phyloP scores from a whole-genome alignment of 495 filamentous ascomycete genomes.

The Poronia punctata region DNA sequence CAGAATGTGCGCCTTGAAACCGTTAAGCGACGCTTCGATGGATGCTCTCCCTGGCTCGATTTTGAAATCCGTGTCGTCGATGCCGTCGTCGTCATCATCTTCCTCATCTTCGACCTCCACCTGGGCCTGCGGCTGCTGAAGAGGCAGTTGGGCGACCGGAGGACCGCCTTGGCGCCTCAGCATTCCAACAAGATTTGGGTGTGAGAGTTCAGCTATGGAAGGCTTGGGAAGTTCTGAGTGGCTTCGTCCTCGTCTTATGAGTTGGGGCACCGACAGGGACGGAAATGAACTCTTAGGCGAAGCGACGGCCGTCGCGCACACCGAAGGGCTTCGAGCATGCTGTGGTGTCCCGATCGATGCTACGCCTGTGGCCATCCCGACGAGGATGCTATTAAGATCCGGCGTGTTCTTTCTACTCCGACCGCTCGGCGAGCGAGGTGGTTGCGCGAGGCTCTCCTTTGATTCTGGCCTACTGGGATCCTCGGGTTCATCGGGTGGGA shows the following conservation, averaged over 20 bases:
- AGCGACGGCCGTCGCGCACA: slow-evolving; percentile 46
- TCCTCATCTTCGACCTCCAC: slow-evolving; percentile 38
- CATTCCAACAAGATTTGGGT: slow-evolving; percentile 36
- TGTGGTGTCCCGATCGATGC: slow-evolving; percentile 55
- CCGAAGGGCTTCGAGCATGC: slow-evolving; percentile 49
- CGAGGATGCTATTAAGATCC: slow-evolving; percentile 56
- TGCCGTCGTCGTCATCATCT: slow-evolving; percentile 48
- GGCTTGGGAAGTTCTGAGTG: slow-evolving; percentile 62
- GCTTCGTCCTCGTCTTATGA: slow-evolving; percentile 59
- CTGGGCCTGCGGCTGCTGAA: slow-evolving; percentile 17
- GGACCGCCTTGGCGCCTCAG: slow-evolving; percentile 52
- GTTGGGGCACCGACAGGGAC: slow-evolving; percentile 40
- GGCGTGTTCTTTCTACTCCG: slow-evolving; percentile 46
- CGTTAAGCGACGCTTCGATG: slow-evolving; percentile 67
- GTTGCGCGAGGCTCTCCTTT: slow-evolving; percentile 49
- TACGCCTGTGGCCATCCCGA: slow-evolving; percentile 55
- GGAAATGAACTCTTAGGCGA: slow-evolving; percentile 45
- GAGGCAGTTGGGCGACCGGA: slow-evolving; percentile 49
- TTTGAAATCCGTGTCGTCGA: slow-evolving; percentile 44
- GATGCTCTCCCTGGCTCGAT: slow-evolving; percentile 37
- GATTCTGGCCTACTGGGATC: slow-evolving; percentile 32
- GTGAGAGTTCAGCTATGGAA: slow-evolving; percentile 18
- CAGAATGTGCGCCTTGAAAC: slow-evolving; percentile 70
- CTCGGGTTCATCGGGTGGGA: slow-evolving; percentile 24
- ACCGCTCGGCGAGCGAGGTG: slow-evolving; percentile 49